Evolutionary conservation across 2,329 filamentous ascomycete species (phyloP), one percentile per base, ranked within the genome.

Genomic region (Colletotrichum sansevieriae): DNA sequence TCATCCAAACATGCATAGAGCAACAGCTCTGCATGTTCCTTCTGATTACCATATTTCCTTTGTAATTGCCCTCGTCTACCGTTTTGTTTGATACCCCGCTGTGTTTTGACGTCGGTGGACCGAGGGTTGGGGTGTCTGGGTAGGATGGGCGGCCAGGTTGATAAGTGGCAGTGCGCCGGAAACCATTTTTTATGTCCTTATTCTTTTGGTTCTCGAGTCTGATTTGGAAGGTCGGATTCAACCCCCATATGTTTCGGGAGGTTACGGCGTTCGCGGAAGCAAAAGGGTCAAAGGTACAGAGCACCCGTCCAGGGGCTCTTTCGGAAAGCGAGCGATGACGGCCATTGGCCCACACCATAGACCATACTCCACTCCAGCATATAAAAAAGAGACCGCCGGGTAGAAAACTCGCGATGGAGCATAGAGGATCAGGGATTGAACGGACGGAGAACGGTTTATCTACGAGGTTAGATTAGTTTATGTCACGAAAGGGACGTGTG

Each of bases 51-150:
- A 46, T 18, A 65, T 74, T 74, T 74, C 61, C 59, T 74, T 72
- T 74, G 73, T 74, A 52, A 55, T 66, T 69, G 71, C 71, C 73
- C 73, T 73, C 70, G 65, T 70, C 70, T 70, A 65, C 65, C 71
- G 64, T 43, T 41, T 70, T 72, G 68, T 70, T 74, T 76, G 74
- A 76, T 77, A 77, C 75, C 74, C 75, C 75, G 70, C 71, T 70
- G 68, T 60, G 63, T 68, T 71, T 63, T 61, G 58, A 67, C 59
- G 61, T 70, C 44, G 63, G 57, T 56, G 47, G 62, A 65, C 59
- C 22, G 62, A 67, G 63, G 70, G 60, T 58, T 43, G 56, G 60
- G 55, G 58, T 58, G 64, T 63, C 65, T 59, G 57, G 63, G 63
- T 39, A 63, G 65, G 67, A 60, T 71, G 58, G 58, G 70, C 54